Conservation (phyloP, 75 land plant genomes). For the Gnetum montanum region DNA sequence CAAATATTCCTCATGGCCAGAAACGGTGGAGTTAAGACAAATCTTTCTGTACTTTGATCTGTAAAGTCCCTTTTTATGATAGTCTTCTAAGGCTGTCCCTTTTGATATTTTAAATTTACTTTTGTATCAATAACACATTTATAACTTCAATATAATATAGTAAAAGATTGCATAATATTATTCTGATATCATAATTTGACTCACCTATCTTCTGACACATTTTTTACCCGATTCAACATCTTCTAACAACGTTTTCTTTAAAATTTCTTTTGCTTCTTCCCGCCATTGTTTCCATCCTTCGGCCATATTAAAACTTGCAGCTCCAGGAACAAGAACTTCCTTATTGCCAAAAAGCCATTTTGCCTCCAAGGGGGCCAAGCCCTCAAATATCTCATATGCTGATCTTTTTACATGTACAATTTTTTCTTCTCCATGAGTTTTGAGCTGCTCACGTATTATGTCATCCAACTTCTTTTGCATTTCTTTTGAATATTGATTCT, state of each 20-base stretch:
- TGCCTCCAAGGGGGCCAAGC: constrained; percentile 48
- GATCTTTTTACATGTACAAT: constrained; percentile 36
- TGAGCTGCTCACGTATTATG: constrained; percentile 26
- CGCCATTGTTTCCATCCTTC: constrained; percentile 83
- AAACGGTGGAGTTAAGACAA: too few species aligned
- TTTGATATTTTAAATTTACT: too few species aligned
- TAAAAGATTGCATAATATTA: too few species aligned
- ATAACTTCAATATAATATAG: too few species aligned
- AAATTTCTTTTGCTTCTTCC: constrained; percentile 43
- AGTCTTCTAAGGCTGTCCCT: too few species aligned
- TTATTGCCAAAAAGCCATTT: constrained; percentile 65
- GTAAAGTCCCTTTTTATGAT: too few species aligned
- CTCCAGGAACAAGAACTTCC: constrained; percentile 58
- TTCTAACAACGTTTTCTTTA: constrained; percentile 42
- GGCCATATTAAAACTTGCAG: constrained; percentile 31
- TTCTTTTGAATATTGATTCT: constrained; percentile 27
- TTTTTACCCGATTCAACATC: constrained; percentile 42
- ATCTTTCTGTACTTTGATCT: too few species aligned
- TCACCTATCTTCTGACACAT: too few species aligned
- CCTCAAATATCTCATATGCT: constrained; percentile 42
- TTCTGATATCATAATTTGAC: too few species aligned
- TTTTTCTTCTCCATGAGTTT: constrained; percentile 43
- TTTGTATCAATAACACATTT: too few species aligned
- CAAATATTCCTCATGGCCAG: too few species aligned
- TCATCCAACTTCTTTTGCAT: constrained; percentile 41